Conservation (phyloP, 1,284 basidiomycete genomes). For the Moesziomyces sp. region DNA sequence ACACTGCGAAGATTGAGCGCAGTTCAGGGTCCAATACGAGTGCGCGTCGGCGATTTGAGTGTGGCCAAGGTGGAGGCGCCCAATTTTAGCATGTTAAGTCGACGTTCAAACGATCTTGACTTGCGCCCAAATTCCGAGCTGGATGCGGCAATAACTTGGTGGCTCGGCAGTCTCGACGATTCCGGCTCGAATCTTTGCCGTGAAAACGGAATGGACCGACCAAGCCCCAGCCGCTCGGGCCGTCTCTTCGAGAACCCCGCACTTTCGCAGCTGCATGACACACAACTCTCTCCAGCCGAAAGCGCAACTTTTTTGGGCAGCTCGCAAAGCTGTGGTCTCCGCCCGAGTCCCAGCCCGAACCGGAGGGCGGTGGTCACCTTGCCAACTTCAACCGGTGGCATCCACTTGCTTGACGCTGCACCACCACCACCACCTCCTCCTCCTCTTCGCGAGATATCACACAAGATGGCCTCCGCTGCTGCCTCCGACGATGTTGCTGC, state of each 20-base stretch:
- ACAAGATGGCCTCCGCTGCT: conserved; percentile 12
- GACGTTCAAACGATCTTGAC: no score
- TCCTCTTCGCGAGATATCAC: neutral
- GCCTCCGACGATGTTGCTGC: conserved; percentile 35
- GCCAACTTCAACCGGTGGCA: neutral
- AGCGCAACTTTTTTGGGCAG: no score
- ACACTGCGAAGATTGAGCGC: no score
- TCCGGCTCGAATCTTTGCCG: conserved; percentile 12
- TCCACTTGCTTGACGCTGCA: neutral
- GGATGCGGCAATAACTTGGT: no score
- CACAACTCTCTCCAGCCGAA: neutral
- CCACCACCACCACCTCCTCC: neutral
- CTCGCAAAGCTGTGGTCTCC: neutral
- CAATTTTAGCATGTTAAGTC: no score
- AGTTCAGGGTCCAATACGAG: no score
- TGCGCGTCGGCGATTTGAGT: no score
- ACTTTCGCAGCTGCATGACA: neutral
- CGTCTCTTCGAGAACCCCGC: conserved; percentile 6
- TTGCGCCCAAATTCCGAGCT: neutral
- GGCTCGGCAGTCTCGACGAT: neutral
- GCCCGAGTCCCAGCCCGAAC: neutral
- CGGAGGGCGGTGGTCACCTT: conserved; percentile 3
- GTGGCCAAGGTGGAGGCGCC: no score
- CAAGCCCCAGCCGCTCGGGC: neutral
- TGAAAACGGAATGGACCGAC: conserved; percentile 12